These are phyloP conservation scores for Puccinia polysora DNA, from an alignment of 1,284 basidiomycete species.

Conservation along the genomic window DNA sequence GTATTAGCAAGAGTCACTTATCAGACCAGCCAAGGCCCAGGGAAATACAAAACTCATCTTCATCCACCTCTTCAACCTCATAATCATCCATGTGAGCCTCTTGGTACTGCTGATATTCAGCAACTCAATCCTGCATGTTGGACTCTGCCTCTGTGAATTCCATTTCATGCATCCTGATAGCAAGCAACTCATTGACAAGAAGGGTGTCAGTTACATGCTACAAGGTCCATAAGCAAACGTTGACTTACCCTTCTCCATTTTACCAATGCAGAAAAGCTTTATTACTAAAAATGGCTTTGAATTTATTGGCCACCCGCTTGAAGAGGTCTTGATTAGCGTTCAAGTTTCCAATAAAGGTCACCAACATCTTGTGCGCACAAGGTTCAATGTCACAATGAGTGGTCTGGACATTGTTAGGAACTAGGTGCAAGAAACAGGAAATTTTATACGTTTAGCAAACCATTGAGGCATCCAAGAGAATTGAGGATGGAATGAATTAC, in stretches of 20 bases:
- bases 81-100: conserved; percentile 46
- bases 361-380: conserved; percentile 57
- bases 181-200: conserved; percentile 26
- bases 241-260: conserved; percentile 74
- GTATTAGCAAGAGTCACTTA: background rate
- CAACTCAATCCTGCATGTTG: conserved; percentile 70
- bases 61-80: conserved; percentile 40
- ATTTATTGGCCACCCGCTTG: conserved; percentile 66
- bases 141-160: conserved; percentile 82
- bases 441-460: conserved; percentile 63
- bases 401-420: conserved; percentile 71
- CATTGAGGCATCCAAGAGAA: no score
- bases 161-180: conserved; percentile 62
- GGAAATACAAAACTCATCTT: conserved; percentile 40
- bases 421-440: conserved; percentile 93
- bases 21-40: background rate
- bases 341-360: conserved; percentile 74
- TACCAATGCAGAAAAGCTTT: conserved; percentile 87
- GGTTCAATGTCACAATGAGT: conserved; percentile 44
- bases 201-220: conserved; percentile 42
- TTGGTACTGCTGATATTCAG: conserved; percentile 48
- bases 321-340: conserved; percentile 83
- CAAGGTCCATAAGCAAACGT: conserved; percentile 43
- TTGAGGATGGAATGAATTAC: conserved; percentile 49
- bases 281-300: conserved; percentile 73